These are phyloP conservation scores for Colletotrichum lentis DNA, from an alignment of 2,329 filamentous ascomycete genomes.

Conservation along the genomic window DNA sequence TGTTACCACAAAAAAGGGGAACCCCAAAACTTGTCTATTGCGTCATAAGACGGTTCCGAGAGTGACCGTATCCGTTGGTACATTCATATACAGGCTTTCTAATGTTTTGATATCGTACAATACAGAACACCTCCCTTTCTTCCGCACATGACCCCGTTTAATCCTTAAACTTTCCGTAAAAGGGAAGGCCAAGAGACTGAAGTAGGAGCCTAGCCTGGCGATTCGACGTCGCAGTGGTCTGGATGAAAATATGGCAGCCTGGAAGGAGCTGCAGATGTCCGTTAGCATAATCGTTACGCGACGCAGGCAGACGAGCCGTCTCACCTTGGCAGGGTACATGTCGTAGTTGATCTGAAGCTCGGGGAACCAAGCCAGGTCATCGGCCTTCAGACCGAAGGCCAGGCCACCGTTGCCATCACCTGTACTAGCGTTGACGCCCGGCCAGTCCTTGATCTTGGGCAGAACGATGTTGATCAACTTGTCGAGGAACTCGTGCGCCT, in stretches of 20 bases:
- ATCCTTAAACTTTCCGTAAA: conserved; percentile 74
- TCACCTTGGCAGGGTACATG: conserved; percentile 63
- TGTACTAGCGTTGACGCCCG: conserved; percentile 68
- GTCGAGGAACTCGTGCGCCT: conserved; percentile 88
- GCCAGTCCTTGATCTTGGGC: conserved; percentile 96
- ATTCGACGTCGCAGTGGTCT: conserved; percentile 86
- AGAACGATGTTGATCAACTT: conserved; percentile 91
- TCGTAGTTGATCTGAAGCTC: conserved; percentile 96
- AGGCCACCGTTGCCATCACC: conserved; percentile 92
- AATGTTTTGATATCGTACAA: conserved; percentile 35
- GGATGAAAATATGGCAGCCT: conserved; percentile 82
- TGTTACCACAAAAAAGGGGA: background rate
- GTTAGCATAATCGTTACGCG: conserved; percentile 62
- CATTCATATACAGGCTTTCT: conserved; percentile 37
- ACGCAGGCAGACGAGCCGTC: conserved; percentile 16
- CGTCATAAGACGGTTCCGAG: background rate
- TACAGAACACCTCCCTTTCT: background rate
- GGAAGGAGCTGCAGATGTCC: conserved; percentile 71
- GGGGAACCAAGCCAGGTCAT: conserved; percentile 84
- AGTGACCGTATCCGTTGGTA: conserved; percentile 36
- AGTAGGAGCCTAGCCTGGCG: conserved; percentile 80
- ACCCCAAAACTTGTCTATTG: background rate
- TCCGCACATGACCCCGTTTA: conserved; percentile 39
- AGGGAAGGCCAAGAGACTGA: conserved; percentile 65
- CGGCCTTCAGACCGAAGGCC: conserved; percentile 77